phyloP scores from a whole-genome alignment of 371 early-diverging fungal species.

The Mycotypha africana region DNA sequence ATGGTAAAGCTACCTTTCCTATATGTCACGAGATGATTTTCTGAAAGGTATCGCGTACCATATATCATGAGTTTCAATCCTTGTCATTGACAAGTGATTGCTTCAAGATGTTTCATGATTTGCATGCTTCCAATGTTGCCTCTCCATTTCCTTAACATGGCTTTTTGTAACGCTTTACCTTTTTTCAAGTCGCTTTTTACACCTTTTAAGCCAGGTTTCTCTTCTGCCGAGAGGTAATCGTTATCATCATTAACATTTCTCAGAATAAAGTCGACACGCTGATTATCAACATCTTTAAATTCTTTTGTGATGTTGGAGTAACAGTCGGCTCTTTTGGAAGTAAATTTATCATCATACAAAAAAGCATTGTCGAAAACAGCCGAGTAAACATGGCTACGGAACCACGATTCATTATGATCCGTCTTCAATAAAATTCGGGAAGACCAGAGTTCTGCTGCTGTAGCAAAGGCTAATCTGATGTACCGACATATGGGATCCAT shows the following conservation, averaged over 20 bases:
- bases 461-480: constrained; percentile 5
- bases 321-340: constrained; percentile 6
- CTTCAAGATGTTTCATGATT: constrained; percentile 14
- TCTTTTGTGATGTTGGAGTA: neutral
- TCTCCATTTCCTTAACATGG: constrained; percentile 12
- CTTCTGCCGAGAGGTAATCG: constrained; percentile 13
- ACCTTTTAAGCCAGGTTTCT: constrained; percentile 16
- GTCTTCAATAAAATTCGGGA: constrained; percentile 2
- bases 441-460: constrained; percentile 6
- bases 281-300: neutral
- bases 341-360: constrained; percentile 6
- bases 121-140: constrained; percentile 7
- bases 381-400: constrained; percentile 1
- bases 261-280: constrained; percentile 12
- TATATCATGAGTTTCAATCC: constrained; percentile 6
- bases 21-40: constrained; percentile 5
- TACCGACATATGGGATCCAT: constrained; percentile 4
- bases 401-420: constrained; percentile 9
- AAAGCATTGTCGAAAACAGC: constrained; percentile 6
- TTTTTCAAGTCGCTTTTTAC: constrained; percentile 11
- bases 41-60: constrained; percentile 9
- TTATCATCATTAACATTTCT: constrained; percentile 7
- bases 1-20: constrained; percentile 6
- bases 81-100: constrained; percentile 19
- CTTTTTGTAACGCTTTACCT: constrained; percentile 10